Base-by-base conservation (phyloP, 352 stramenopile species). In the Globisporangium iwayamae region DNA sequence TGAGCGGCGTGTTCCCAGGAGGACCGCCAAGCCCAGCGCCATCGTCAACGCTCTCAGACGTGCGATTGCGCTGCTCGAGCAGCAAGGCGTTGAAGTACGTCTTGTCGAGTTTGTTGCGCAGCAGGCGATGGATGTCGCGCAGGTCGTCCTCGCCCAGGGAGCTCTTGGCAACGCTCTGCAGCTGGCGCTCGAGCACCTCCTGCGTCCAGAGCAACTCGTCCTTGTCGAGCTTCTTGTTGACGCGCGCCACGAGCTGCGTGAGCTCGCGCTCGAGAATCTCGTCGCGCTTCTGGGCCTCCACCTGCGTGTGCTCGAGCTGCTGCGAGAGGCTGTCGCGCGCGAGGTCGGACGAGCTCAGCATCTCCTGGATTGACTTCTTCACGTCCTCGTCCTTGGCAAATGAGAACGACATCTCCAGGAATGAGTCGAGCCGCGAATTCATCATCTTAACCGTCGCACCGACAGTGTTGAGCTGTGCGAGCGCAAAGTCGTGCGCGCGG, bases 161-260 rank as follows among this genome's bases (percentile, higher is more conserved):
- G 3, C 69, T 65, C 58, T 90, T 92, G 11, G 83, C 83, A 28
- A 92, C 74, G 38, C 75, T 86, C 30, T 89, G 74, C 10, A 90
- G 71, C 65, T 90, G 74, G 13, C 79, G 68, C 57, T 90, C 79
- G 2, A 90, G 66, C 18, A 90, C 74, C 45, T 89, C 79, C 51
- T 89, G 81, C 0, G 83, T 92, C 83, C 83, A 92, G 4, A 90
- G 69, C 38, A 92, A 69, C 32, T 92, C 79, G 58, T 89, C 81
- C 64, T 90, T 89, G 65, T 92, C 83, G 2, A 88, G 68, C 43
- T 91, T 91, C 65, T 87, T 90, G 56, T 79, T 85, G 34, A 92
- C 77, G 7, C 81, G 81, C 8, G 71, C 72, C 20, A 83, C 78
- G 16, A 92, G 69, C 45, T 92, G 81, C 45, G 73, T 72, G 46